phyloP scores from a whole-genome alignment of 2,329 filamentous ascomycete genomes.

The Trichoderma koningii region DNA sequence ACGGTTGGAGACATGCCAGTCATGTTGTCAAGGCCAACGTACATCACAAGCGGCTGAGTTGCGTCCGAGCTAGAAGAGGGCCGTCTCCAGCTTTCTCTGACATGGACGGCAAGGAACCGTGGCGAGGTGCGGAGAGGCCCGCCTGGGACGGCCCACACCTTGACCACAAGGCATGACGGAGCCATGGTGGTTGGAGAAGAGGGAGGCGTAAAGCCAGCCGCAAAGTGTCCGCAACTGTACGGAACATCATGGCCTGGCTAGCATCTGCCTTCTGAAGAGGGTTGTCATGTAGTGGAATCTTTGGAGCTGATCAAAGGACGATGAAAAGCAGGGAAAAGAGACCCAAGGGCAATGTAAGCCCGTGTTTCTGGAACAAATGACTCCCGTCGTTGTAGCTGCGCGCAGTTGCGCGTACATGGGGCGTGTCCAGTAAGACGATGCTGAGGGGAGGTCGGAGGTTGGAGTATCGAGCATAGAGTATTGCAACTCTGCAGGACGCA shows the following conservation, averaged over 20 bases:
- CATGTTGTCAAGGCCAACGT: no score
- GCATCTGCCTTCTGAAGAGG: neutral
- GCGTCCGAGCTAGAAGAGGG: neutral
- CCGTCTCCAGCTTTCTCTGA: neutral
- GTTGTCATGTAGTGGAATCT: neutral
- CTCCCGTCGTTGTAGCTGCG: neutral
- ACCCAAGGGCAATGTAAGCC: neutral
- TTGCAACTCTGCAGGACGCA: slow-evolving; percentile 19
- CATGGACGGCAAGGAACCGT: slow-evolving; percentile 3
- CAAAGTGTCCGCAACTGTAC: slow-evolving; percentile 17
- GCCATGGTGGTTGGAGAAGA: slow-evolving; percentile 9
- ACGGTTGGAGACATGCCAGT: neutral
- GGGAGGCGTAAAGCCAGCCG: slow-evolving; percentile 10
- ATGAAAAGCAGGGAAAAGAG: neutral
- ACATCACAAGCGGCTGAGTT: neutral
- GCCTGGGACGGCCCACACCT: slow-evolving; percentile 27
- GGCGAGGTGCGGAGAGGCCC: slow-evolving; percentile 22
- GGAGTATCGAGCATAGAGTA: neutral
- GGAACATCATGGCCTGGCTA: neutral
- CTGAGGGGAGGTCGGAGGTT: slow-evolving; percentile 15
- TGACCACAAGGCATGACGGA: slow-evolving; percentile 5
- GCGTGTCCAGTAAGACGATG: neutral
- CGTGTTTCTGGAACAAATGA: slow-evolving; percentile 9
- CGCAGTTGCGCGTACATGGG: neutral
- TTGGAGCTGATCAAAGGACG: neutral